Evolutionary conservation across 2,329 filamentous ascomycete genomes (phyloP).

Genomic region (Penicillium thymicola): DNA sequence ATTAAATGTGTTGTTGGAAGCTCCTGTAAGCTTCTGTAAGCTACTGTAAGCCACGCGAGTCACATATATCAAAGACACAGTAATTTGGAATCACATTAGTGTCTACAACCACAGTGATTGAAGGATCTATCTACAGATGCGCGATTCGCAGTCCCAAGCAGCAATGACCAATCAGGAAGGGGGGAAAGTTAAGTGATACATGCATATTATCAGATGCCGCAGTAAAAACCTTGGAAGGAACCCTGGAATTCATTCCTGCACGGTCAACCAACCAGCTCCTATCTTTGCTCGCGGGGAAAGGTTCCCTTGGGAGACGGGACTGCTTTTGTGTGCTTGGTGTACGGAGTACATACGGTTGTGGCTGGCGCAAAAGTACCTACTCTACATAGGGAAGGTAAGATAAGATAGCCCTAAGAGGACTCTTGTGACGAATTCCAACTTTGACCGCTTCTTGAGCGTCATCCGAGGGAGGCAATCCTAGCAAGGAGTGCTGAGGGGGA

Average conservation of each 20-base stretch:
- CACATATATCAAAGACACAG: not conserved
- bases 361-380: not conserved
- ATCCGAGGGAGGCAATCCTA: not conserved
- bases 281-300: not conserved
- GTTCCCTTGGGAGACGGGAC: not conserved
- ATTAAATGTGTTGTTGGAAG: not conserved
- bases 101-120: not conserved
- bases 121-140: not conserved
- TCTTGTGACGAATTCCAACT: not conserved
- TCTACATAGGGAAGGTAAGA: not conserved
- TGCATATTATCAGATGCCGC: not conserved
- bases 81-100: not conserved
- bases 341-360: not conserved
- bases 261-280: not conserved
- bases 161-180: not conserved
- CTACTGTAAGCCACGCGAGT: not conserved
- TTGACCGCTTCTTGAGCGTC: slow-evolving; percentile 1
- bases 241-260: not conserved
- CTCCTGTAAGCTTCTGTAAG: not conserved
- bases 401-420: not conserved
- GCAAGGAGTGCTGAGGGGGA: not conserved
- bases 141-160: slow-evolving; percentile 12
- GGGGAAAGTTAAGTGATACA: too few relatives aligned
- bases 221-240: not conserved
- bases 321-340: not conserved